A percentile compares a stretch with the other conserved stretches of the same genome.
These are phyloP conservation scores for Hansenula lynferdii DNA, from an alignment of 1,139 yeast species.

Conservation along the genomic window DNA sequence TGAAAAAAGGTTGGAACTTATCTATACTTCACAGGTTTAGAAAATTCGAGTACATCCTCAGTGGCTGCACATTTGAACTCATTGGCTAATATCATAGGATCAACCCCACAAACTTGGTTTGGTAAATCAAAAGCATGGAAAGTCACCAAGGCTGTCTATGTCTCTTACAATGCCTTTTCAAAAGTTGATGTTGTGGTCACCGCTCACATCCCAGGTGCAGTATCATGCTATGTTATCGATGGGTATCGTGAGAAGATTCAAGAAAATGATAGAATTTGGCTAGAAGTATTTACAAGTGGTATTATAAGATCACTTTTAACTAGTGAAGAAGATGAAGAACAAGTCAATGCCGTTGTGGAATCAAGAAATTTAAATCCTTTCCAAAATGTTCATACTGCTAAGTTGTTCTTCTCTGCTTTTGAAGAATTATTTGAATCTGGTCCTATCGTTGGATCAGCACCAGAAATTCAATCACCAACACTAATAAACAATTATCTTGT, in stretches of 20 bases:
- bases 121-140: conserved; percentile 76
- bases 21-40: conserved; percentile 50
- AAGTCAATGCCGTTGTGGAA: conserved; percentile 54
- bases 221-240: conserved; percentile 67
- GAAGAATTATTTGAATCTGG: conserved; percentile 65
- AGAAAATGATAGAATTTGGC: conserved; percentile 55
- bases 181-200: conserved; percentile 71
- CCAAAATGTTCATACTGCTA: conserved; percentile 41
- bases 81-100: conserved; percentile 58
- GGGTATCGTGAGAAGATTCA: conserved; percentile 40
- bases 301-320: conserved; percentile 67
- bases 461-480: conserved; percentile 66
- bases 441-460: conserved; percentile 55
- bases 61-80: conserved; percentile 77
- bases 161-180: conserved; percentile 72
- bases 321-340: conserved; percentile 64
- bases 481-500: conserved; percentile 68
- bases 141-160: conserved; percentile 66
- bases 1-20: conserved; percentile 31
- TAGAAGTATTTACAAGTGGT: conserved; percentile 77
- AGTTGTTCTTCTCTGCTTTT: conserved; percentile 59
- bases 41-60: conserved; percentile 60
- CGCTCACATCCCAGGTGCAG: conserved; percentile 75
- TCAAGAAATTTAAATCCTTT: conserved; percentile 68
- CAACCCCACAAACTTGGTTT: conserved; percentile 63